Evolutionary conservation across 345 rosid species (phyloP).

Genomic region (Sapria himalayana): DNA sequence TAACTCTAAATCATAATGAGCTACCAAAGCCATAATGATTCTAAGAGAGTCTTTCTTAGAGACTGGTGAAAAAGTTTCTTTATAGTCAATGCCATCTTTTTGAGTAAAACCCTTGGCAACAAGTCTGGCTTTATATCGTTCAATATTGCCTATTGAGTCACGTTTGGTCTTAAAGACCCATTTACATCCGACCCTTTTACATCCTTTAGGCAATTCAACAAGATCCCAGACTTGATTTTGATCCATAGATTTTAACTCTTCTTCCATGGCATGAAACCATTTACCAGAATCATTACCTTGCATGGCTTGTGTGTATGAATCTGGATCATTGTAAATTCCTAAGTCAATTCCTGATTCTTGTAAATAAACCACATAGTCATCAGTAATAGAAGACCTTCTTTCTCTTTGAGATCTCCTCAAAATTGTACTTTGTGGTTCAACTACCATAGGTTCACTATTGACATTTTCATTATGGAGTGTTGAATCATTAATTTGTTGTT

Average conservation of each 20-base stretch:
- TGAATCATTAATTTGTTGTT: background rate
- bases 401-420: background rate
- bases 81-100: too few species aligned
- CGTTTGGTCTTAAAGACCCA: background rate
- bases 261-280: constrained; percentile 1
- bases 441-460: background rate
- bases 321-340: background rate
- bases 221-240: background rate
- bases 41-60: too few species aligned
- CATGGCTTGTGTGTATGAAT: constrained; percentile 1
- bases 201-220: background rate
- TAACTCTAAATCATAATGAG: background rate
- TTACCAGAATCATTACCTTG: background rate
- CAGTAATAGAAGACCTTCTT: background rate
- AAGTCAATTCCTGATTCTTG: background rate
- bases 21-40: too few species aligned
- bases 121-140: too few species aligned
- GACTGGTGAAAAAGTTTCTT: too few species aligned
- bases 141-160: background rate
- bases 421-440: background rate
- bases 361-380: background rate
- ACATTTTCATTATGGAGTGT: background rate
- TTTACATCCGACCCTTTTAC: background rate
- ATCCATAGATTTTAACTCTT: background rate
- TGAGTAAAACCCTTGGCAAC: too few species aligned